Evolutionary conservation across 306 rosid species (phyloP).

Genomic region (Oemleria cerasiformis): DNA sequence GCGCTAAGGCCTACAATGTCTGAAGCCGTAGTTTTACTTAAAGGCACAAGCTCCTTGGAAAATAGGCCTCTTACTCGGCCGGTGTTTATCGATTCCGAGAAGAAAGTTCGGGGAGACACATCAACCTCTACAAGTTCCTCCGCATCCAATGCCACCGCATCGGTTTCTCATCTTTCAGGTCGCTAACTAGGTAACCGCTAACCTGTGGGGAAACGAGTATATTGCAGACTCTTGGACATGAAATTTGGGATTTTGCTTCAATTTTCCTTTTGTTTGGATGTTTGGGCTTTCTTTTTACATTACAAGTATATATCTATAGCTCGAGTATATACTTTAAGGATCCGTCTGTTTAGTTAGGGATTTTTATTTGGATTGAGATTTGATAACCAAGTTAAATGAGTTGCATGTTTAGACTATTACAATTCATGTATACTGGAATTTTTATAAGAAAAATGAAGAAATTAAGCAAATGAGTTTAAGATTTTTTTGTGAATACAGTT

Average conservation of each 20-base stretch:
- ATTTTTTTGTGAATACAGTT: too few relatives aligned
- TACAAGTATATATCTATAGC: too few relatives aligned
- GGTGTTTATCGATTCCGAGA: conserved; percentile 47
- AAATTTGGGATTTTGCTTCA: not conserved
- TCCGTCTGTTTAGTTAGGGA: not conserved
- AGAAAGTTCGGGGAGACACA: conserved; percentile 24
- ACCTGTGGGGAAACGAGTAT: not conserved
- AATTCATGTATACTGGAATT: too few relatives aligned
- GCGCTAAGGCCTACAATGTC: conserved; percentile 64
- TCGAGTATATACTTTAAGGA: too few relatives aligned
- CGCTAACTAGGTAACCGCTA: conserved; percentile 31
- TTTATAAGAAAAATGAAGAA: too few relatives aligned
- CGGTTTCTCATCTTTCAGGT: conserved; percentile 40
- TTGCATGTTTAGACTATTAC: too few relatives aligned
- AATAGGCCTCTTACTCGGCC: conserved; percentile 48
- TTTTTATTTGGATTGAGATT: too few relatives aligned
- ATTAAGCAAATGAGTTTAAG: too few relatives aligned
- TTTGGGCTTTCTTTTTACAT: not conserved
- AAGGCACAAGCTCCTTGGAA: conserved; percentile 33
- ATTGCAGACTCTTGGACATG: not conserved
- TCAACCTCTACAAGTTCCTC: conserved; percentile 52
- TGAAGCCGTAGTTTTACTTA: conserved; percentile 50
- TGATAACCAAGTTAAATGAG: too few relatives aligned
- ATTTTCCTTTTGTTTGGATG: too few relatives aligned
- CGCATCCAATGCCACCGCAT: conserved; percentile 55